Conservation (phyloP, 1,284 basidiomycete genomes). For the Ganoderma resinaceum region DNA sequence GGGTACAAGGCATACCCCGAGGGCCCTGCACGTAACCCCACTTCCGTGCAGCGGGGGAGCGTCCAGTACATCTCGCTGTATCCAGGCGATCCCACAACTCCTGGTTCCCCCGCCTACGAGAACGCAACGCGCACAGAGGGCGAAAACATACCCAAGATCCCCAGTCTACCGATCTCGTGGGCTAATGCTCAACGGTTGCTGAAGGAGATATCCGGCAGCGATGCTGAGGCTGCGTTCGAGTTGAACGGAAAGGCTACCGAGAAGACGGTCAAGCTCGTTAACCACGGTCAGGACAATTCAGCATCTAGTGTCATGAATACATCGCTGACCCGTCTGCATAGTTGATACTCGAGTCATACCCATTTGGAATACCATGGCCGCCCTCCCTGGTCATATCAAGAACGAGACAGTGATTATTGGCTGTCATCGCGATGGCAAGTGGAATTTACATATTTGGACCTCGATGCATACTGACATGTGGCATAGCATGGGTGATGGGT, state of each 20-base stretch:
- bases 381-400: conserved; percentile 88
- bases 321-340: conserved; percentile 25
- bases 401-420: conserved; percentile 90
- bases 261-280: conserved; percentile 62
- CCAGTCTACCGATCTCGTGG: conserved; percentile 83
- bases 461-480: neutral
- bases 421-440: conserved; percentile 84
- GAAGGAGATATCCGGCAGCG: conserved; percentile 54
- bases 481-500: conserved; percentile 62
- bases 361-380: conserved; percentile 89
- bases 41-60: conserved; percentile 86
- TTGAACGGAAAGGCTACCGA: conserved; percentile 58
- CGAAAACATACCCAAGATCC: conserved; percentile 81
- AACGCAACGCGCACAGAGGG: conserved; percentile 77
- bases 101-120: conserved; percentile 87
- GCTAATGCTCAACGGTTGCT: conserved; percentile 69
- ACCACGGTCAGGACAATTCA: conserved; percentile 55
- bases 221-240: conserved; percentile 42
- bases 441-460: neutral
- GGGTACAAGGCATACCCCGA: conserved; percentile 81
- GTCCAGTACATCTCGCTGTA: conserved; percentile 86
- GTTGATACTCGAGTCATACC: conserved; percentile 84
- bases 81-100: conserved; percentile 88
- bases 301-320: neutral
- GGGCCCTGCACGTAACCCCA: conserved; percentile 89